Conservation (phyloP, 2,329 filamentous ascomycete species). For the Trichophaea hybrida region DNA sequence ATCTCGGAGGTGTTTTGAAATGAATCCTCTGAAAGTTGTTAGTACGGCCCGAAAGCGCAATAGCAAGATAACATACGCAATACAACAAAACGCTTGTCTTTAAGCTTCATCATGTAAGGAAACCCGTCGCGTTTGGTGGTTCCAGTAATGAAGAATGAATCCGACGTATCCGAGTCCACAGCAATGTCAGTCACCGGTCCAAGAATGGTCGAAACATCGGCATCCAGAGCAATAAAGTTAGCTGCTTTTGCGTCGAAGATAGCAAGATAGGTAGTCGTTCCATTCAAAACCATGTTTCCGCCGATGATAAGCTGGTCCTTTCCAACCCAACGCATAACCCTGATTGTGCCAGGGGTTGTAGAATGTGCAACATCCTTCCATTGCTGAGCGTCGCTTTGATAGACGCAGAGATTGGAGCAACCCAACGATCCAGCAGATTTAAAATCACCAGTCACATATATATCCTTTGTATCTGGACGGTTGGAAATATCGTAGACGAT, state of each 20-base stretch:
- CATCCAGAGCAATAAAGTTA: conserved; percentile 49
- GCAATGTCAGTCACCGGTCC: conserved; percentile 67
- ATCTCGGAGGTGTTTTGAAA: conserved; percentile 43
- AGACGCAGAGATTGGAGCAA: conserved; percentile 71
- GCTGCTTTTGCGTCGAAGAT: conserved; percentile 55
- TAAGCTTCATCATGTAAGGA: conserved; percentile 65
- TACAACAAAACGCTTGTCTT: conserved; percentile 10
- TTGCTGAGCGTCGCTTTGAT: conserved; percentile 44
- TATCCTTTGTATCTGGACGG: conserved; percentile 52
- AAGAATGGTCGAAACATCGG: conserved; percentile 48
- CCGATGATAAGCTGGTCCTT: conserved; percentile 59
- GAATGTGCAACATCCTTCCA: conserved; percentile 64
- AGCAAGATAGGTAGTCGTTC: conserved; percentile 52
- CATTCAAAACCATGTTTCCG: conserved; percentile 57
- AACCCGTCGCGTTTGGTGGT: conserved; percentile 48
- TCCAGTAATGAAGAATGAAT: conserved; percentile 71
- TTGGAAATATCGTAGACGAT: conserved; percentile 63
- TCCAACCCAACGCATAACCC: conserved; percentile 61
- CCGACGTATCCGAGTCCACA: conserved; percentile 54
- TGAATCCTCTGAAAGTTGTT: conserved; percentile 33
- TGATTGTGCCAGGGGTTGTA: conserved; percentile 54
- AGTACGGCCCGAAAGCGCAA: background rate
- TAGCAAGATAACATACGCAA: conserved; percentile 10
- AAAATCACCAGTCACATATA: conserved; percentile 49
- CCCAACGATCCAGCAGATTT: conserved; percentile 65